Base-by-base conservation (phyloP, 2,329 filamentous ascomycete species). In the Beauveria rudraprayagi region DNA sequence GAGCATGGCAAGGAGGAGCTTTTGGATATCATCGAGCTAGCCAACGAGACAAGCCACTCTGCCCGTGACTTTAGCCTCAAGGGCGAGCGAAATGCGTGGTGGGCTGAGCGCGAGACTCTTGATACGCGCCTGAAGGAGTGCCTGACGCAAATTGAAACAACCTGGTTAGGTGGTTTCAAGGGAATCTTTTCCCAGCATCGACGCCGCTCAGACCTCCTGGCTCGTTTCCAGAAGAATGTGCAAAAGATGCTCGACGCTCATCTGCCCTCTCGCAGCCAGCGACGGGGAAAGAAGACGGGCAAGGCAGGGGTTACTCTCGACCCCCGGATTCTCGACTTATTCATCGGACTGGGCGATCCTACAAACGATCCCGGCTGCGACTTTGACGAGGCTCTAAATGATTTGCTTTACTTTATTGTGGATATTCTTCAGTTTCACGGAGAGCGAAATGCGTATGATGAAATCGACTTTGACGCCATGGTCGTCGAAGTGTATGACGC, bases 351-450 rank as follows among this genome's bases (percentile, higher is more conserved):
- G 0, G 91, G 91, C 3, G 85, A 91, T 67, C 83, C 90, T 2
- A 83, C 83, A 0, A 81, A 83, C 8, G 81, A 83, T 8, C 83
- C 86, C 1, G 84, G 86, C 8, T 76, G 78, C 62, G 91, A 96
- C 64, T 82, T 95, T 24, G 93, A 97, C 65, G 93, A 97, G 68
- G 85, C 88, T 0, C 77, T 99, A n/a, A 91, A 88, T 66, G 94
- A 99, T 71, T 78, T 99, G 30, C 82, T 99, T 3, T 97, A 97
- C 75, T 97, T 97, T 70, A 90, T 97, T 1, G 88, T 99, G 6
- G 94, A 99, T 68, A 92, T 97, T 56, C 80, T 99, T 3, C 94
- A 97, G 71, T 97, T 99, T 73, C 91, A 96, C 67, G 94, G 94
- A 17, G 95, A 99, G 75, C 84, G 87, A 53, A 99, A 97, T 70